phyloP scores from a whole-genome alignment of 2,329 filamentous ascomycete species.

The Huntiella decipiens region DNA sequence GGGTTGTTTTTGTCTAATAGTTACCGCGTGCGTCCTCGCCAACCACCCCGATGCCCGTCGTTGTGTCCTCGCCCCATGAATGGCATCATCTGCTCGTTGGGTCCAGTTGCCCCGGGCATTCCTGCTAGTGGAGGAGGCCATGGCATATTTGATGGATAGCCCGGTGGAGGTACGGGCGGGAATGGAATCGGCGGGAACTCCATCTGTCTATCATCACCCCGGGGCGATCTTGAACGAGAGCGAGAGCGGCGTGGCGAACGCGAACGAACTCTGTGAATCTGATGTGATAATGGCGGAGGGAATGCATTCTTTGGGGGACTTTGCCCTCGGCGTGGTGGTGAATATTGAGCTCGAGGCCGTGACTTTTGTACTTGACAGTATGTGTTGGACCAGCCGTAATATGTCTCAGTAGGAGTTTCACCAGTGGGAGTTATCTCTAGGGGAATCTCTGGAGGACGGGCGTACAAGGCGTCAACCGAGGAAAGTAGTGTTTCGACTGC shows the following conservation, averaged over 20 bases:
- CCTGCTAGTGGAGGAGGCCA: slow-evolving; percentile 20
- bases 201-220: slow-evolving; percentile 17
- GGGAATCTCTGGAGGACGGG: slow-evolving; percentile 14
- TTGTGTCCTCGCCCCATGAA: no score
- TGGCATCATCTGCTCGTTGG: no score
- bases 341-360: not conserved
- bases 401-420: slow-evolving; percentile 31
- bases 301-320: no score
- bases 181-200: slow-evolving; percentile 1
- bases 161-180: slow-evolving; percentile 14
- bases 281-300: not conserved
- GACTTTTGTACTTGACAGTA: not conserved
- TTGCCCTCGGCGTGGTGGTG: no score
- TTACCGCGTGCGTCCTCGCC: no score
- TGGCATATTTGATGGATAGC: not conserved
- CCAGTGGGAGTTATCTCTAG: slow-evolving; percentile 21
- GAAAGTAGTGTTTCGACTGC: slow-evolving; percentile 53
- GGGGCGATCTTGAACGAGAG: slow-evolving; percentile 13
- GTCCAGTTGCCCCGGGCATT: no score
- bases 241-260: slow-evolving; percentile 11
- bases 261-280: slow-evolving; percentile 11
- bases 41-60: no score
- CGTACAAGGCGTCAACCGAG: slow-evolving; percentile 50
- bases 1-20: no score
- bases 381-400: slow-evolving; percentile 62